These are phyloP conservation scores for Cunninghamia lanceolata DNA, from an alignment of 75 land plant species.

Conservation along the genomic window DNA sequence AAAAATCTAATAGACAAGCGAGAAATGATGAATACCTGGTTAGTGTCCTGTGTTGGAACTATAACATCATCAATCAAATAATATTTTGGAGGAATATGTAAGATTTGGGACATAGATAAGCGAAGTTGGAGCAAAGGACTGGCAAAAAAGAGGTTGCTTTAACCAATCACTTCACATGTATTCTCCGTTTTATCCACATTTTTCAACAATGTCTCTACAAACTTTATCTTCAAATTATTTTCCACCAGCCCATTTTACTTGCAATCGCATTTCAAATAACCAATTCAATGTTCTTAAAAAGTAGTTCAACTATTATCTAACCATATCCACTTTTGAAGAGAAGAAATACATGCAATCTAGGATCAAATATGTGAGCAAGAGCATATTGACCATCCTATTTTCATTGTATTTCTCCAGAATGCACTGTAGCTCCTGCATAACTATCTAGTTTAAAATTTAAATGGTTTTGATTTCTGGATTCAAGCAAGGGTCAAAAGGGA, in stretches of 20 bases:
- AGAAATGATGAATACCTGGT: conserved; percentile 55
- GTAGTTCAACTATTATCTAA: not conserved
- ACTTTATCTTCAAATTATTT: conserved; percentile 84
- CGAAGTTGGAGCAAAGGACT: conserved; percentile 92
- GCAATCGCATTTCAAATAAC: conserved; percentile 5
- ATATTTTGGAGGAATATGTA: conserved; percentile 72
- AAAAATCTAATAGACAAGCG: not conserved
- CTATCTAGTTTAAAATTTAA: not conserved
- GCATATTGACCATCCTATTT: not conserved
- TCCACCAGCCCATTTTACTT: conserved; percentile 87
- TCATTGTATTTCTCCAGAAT: not conserved
- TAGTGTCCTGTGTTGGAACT: conserved; percentile 82
- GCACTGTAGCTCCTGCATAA: not conserved
- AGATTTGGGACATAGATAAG: conserved; percentile 66
- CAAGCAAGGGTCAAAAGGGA: not conserved
- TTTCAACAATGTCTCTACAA: conserved; percentile 72
- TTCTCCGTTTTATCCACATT: conserved; percentile 80
- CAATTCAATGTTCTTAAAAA: not conserved
- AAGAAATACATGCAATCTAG: not conserved
- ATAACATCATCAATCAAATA: conserved; percentile 76
- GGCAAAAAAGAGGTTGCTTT: conserved; percentile 74
- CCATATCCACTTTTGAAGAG: not conserved
- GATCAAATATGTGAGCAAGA: not conserved
- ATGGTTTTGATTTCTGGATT: not conserved
- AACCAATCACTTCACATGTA: conserved; percentile 78